Evolutionary conservation across 2,329 filamentous ascomycete species (phyloP), one percentile per base, ranked within the genome.

Genomic region (Blastomyces emzantsi): DNA sequence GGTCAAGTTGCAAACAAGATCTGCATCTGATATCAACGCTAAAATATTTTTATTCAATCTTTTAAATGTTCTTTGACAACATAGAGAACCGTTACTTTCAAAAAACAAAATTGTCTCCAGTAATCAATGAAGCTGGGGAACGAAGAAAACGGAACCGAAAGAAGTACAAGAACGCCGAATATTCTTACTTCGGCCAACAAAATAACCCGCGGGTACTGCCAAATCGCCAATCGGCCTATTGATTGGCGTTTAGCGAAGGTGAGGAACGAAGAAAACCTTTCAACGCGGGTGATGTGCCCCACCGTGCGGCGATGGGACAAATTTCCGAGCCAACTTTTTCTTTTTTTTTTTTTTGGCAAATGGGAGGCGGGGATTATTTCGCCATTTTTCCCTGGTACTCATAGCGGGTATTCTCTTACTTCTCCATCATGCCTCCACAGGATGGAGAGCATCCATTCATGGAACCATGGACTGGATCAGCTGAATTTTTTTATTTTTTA

Each of bases 21-120:
- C 54, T 56, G 19, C 54, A 56, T 36, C 15, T n/a, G 25, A 36
- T 55, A 55, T 55, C 52, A 55, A 33, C 52, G 52, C 52, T 28
- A 55, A 55, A 30, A 33, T 36, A 4, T 33, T 33, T 7, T 33
- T 33, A 5, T 33, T 33, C 30, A 33, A 6, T 7, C 6, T 33
- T 33, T 33, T 36, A 9, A 9, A 36, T 36, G 9, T 36, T 36
- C 33, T 9, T 36, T 36, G 8, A 36, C 33, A 36, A 11, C 33
- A 36, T 36, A 36, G 3, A 7, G 30, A 7, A 33, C 6, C 30
- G 30, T 4, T 33, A 33, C 6, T 4, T 33, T 33, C 30, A 33
- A 4, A 4, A 4, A 33, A 33, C 3, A 33, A 1, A 33, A 6
- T 33, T 33, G 3, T 33, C 30, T 33, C 30, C 6, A 33, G 6